Base-by-base conservation (phyloP, 768 basidiomycete species). In the Coprinellus aureogranulatus region DNA sequence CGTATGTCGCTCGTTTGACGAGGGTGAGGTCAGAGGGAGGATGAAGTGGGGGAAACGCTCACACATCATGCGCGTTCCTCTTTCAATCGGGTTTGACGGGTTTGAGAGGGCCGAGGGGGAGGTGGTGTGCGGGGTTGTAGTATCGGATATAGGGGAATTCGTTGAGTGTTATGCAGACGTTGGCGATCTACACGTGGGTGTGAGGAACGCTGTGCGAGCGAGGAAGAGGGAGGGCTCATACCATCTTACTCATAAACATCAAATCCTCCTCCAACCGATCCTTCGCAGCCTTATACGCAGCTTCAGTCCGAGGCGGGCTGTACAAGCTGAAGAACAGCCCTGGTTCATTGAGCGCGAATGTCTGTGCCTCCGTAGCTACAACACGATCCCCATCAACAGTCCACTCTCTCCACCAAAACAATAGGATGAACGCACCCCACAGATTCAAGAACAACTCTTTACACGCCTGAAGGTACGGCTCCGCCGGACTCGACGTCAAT, bases 141-240 rank as follows among this genome's bases (percentile, higher is more conserved):
- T 96, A 98, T 31, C 96, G 89, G 62, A 98, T 88, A 68, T 84
- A 89, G 0, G 97, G 97, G 65, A 88, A 92, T 69, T 99, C 97
- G 65, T 93, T 89, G 27, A 98, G 73, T 0, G 92, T 85, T 16
- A 97, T 88, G 70, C 94, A 92, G 3, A 95, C 73, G 64, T 98
- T 97, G 26, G 92, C 71, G 61, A 99, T 88, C 94, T 90, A 65
- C 46, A 25, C 27, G 30, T 6, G 34, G 14, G 34, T 6, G 34
- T 34, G 14, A 34, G 34, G 34, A 49, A 39, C n/a, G n/a, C n/a
- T n/a, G n/a, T n/a, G n/a, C n/a, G n/a, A 16, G 47, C 55, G 53
- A 54, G 49, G 31, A 37, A 34, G 31, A n/a, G 22, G 22, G n/a
- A n/a, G 50, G 50, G 39, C 20, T 18, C 26, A 16, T 62, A 90